Percentiles rank a stretch among this genome's conserved stretches.
Evolutionary conservation across 257 asterid genomes (phyloP).

Genomic region (Capsicum rhomboideum): DNA sequence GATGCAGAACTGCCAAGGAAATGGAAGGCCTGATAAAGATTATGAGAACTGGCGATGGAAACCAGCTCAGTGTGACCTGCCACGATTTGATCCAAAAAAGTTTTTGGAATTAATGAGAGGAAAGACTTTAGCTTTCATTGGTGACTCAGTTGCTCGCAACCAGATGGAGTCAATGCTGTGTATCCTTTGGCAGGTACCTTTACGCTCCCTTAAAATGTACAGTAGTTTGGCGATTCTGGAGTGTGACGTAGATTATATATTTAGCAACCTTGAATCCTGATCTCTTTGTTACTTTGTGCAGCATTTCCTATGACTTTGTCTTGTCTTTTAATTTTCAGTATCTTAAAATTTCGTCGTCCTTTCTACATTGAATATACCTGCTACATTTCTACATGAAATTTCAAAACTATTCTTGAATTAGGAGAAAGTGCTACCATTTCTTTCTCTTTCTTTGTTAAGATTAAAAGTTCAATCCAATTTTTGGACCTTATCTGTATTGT

Average conservation of each 20-base stretch:
- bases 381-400: neutral
- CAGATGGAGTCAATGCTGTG: constrained; percentile 96
- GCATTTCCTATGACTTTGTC: neutral
- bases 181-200: constrained; percentile 85
- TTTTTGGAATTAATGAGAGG: constrained; percentile 90
- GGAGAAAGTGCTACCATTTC: neutral
- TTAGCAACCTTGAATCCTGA: neutral
- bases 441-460: neutral
- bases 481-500: neutral
- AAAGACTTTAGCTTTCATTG: constrained; percentile 87
- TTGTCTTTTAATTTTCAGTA: neutral
- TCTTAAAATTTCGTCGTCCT: neutral
- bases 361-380: neutral
- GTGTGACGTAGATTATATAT: neutral
- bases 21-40: constrained; percentile 92
- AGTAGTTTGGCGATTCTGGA: neutral
- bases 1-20: constrained; percentile 95
- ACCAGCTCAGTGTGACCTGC: constrained; percentile 75
- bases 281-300: neutral
- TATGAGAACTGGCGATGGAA: constrained; percentile 95
- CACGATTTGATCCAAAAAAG: constrained; percentile 57
- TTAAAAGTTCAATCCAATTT: neutral
- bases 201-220: neutral
- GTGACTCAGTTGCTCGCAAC: constrained; percentile 96
- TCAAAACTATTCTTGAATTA: neutral